Conservation (phyloP, 306 rosid species). For the Elaeagnus macrophylla region DNA sequence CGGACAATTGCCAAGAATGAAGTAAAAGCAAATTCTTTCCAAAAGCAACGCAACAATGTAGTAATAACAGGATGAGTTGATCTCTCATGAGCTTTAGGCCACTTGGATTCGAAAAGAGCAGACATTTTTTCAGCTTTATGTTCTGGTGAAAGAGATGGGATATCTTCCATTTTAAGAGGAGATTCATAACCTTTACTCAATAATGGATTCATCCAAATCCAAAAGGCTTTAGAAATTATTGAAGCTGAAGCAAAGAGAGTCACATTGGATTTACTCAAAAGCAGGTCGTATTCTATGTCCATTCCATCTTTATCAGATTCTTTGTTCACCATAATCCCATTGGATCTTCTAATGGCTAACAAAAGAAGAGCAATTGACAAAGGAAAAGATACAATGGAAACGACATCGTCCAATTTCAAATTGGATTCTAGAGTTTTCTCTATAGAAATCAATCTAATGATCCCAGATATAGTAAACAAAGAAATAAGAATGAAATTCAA, state of each 20-base stretch:
- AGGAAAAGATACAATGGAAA: conserved; percentile 50
- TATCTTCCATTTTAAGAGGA: conserved; percentile 54
- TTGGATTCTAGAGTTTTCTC: conserved; percentile 19
- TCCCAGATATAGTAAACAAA: conserved; percentile 55
- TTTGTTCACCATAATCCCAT: conserved; percentile 34
- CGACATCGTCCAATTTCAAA: conserved; percentile 49
- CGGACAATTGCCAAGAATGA: conserved; percentile 63
- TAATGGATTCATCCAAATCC: conserved; percentile 91
- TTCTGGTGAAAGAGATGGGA: conserved; percentile 61
- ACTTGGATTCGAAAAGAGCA: conserved; percentile 46
- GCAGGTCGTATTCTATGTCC: conserved; percentile 22
- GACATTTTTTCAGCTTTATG: conserved; percentile 73
- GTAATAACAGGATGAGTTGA: conserved; percentile 61
- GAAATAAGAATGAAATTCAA: conserved; percentile 32
- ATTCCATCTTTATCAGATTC: conserved; percentile 14
- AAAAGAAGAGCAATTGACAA: conserved; percentile 40
- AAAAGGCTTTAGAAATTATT: conserved; percentile 49
- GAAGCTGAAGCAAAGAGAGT: conserved; percentile 87
- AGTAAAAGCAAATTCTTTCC: conserved; percentile 63
- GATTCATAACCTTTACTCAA: conserved; percentile 60
- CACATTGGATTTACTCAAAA: conserved; percentile 31
- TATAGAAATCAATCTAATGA: conserved; percentile 41
- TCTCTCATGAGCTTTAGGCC: conserved; percentile 69
- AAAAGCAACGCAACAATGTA: conserved; percentile 66
- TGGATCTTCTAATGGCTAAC: conserved; percentile 51